phyloP scores from a whole-genome alignment of 139 green algal genomes.

The Mesotaenium endlicherianum region DNA sequence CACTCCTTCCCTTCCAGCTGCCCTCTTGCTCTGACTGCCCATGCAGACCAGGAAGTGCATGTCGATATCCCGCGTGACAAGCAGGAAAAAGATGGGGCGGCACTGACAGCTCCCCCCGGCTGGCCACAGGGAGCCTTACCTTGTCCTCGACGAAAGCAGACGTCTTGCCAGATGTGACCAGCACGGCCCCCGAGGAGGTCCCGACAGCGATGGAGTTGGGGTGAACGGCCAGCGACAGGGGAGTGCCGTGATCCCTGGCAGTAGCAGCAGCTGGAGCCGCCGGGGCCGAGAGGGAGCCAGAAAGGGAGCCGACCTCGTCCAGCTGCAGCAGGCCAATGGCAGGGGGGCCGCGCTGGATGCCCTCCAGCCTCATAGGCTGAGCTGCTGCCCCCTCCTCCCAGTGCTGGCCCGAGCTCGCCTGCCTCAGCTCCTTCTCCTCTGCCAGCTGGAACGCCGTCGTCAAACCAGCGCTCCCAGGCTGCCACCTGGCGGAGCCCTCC shows the following conservation, averaged over 20 bases:
- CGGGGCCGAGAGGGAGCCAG: background rate
- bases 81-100: no score
- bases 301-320: constrained; percentile 16
- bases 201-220: constrained; percentile 30
- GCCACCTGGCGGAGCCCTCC: background rate
- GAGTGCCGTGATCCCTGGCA: constrained; percentile 15
- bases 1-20: no score
- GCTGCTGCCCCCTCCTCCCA: constrained; percentile 36
- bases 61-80: no score
- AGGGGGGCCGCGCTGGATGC: constrained; percentile 13
- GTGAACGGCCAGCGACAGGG: constrained; percentile 21
- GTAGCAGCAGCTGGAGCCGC: no score
- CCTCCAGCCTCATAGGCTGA: constrained; percentile 41
- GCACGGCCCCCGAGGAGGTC: constrained; percentile 16
- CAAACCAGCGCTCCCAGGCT: constrained; percentile 21
- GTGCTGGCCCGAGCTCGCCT: background rate
- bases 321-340: constrained; percentile 44
- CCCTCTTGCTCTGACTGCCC: no score
- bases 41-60: no score
- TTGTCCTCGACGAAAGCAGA: no score
- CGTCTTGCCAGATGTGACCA: no score
- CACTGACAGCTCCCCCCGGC: no score
- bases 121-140: no score
- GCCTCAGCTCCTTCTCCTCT: constrained; percentile 28
- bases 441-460: no score